phyloP scores from a whole-genome alignment of 129 eudicot genomes.

The Deinandra increscens region DNA sequence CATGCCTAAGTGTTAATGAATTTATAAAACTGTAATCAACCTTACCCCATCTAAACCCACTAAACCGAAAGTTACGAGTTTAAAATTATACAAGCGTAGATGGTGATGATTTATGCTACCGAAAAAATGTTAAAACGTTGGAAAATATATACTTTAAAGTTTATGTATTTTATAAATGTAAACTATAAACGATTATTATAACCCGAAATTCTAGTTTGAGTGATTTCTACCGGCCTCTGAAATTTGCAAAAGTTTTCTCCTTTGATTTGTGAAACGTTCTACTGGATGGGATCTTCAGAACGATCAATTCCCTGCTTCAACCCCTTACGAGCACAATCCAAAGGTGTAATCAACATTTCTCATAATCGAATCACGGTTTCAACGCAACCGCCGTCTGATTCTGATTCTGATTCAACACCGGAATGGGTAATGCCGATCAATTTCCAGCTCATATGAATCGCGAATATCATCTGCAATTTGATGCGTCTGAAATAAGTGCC shows the following conservation, averaged over 20 bases:
- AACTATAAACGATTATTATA: too few species aligned
- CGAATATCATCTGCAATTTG: background rate
- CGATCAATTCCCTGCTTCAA: slow-evolving; percentile 13
- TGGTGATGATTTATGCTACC: too few species aligned
- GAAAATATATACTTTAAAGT: too few species aligned
- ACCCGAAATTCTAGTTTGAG: too few species aligned
- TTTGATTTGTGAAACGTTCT: slow-evolving; percentile 8
- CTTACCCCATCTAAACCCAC: too few species aligned
- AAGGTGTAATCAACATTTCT: background rate
- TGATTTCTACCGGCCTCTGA: too few species aligned
- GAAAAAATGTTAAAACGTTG: too few species aligned
- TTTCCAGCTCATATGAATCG: slow-evolving; percentile 18
- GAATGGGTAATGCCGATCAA: slow-evolving; percentile 28
- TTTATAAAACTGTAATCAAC: too few species aligned
- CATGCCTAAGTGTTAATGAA: too few species aligned
- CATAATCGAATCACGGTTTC: slow-evolving; percentile 4
- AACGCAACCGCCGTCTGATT: slow-evolving; percentile 5
- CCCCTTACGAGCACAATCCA: background rate
- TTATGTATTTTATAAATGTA: too few species aligned
- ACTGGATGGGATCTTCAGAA: slow-evolving; percentile 21
- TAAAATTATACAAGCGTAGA: too few species aligned
- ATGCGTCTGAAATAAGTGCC: background rate
- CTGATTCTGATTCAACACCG: slow-evolving; percentile 21
- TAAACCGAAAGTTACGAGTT: too few species aligned
- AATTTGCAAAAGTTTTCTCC: background rate